These are phyloP conservation scores for Lecanosticta acicola DNA, from an alignment of 2,329 filamentous ascomycete species.

Conservation along the genomic window DNA sequence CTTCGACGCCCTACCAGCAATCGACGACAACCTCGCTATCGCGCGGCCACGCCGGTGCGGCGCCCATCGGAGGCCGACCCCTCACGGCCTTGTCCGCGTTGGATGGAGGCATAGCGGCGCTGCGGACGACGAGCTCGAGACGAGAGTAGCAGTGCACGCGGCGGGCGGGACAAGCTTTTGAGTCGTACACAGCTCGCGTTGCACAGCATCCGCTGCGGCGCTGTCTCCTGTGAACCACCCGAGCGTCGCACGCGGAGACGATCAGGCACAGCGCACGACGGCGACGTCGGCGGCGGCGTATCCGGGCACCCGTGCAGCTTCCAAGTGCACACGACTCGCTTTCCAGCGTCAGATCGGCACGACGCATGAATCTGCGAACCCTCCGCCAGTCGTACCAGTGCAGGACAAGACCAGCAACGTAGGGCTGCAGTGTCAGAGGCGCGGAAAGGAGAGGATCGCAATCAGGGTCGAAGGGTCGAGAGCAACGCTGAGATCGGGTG, in stretches of 20 bases:
- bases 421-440: slow-evolving; percentile 10
- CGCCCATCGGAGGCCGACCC: neutral
- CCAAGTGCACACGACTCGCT: slow-evolving; percentile 9
- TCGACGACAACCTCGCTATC: too few relatives aligned
- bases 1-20: neutral
- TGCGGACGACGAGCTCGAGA: too few relatives aligned
- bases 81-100: neutral
- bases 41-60: too few relatives aligned
- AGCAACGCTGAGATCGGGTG: neutral
- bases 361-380: slow-evolving; percentile 12
- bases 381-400: neutral
- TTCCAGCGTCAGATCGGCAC: slow-evolving; percentile 9
- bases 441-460: neutral
- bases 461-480: neutral
- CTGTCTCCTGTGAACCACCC: slow-evolving; percentile 6
- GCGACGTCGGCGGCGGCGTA: neutral
- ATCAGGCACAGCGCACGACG: slow-evolving; percentile 5
- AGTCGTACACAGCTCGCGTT: neutral
- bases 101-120: neutral
- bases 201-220: slow-evolving; percentile 5
- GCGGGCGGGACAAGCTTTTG: slow-evolving; percentile 4
- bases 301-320: slow-evolving; percentile 6
- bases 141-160: too few relatives aligned
- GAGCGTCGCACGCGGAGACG: slow-evolving; percentile 5
- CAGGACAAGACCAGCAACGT: neutral